Conservation (phyloP, 2,329 filamentous ascomycete genomes). For the Aspergillus pseudoterreus region DNA sequence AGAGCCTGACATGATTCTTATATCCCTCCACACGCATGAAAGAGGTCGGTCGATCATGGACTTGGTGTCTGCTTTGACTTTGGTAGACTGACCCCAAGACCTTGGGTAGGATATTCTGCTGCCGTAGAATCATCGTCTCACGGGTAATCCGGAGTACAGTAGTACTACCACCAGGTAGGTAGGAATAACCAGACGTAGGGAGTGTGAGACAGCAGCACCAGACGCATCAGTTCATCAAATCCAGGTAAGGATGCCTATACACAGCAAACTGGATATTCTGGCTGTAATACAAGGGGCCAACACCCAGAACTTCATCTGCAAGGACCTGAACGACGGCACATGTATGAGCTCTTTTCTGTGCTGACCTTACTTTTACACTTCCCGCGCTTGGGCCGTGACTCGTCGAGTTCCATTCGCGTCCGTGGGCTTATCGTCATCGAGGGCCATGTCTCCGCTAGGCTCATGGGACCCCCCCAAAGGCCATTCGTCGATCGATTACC, state of each 20-base stretch:
- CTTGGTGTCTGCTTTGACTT: neutral
- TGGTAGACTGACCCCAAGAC: neutral
- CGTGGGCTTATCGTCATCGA: constrained; percentile 21
- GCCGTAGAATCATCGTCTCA: neutral
- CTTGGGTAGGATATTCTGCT: neutral
- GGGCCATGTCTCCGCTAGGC: constrained; percentile 14
- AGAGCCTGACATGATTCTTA: constrained; percentile 20
- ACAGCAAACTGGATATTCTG: neutral
- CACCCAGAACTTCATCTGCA: constrained; percentile 18
- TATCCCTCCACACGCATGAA: constrained; percentile 13
- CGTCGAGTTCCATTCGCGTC: constrained; percentile 21
- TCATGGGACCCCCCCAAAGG: constrained; percentile 7
- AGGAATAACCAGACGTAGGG: neutral
- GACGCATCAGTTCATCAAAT: neutral
- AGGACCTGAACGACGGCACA: constrained; percentile 18
- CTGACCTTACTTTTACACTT: constrained; percentile 6
- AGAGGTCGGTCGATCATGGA: neutral
- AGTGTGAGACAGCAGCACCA: neutral
- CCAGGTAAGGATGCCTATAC: neutral
- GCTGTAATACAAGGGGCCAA: neutral
- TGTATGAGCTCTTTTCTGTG: neutral
- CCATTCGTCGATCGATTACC: constrained; percentile 22
- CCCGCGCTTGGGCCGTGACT: constrained; percentile 26
- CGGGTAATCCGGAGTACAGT: neutral
- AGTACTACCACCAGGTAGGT: neutral